phyloP scores from a whole-genome alignment of 2,329 filamentous ascomycete genomes.

The Rutstroemia sydowiana region DNA sequence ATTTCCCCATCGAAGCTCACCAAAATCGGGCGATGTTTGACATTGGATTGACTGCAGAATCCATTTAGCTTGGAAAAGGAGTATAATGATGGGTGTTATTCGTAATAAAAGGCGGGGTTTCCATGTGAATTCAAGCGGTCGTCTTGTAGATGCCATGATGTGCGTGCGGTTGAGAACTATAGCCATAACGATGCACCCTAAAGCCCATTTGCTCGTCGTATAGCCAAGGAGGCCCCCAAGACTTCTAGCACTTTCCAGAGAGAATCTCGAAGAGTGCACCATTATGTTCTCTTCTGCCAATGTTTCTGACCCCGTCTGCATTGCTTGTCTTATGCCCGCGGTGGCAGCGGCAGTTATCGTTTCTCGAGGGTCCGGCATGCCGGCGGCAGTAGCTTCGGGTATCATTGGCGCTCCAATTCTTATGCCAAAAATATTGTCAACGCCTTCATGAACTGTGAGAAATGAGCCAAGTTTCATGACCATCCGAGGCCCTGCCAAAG shows the following conservation, averaged over 20 bases:
- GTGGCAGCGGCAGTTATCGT: constrained; percentile 36
- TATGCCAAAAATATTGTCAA: constrained; percentile 44
- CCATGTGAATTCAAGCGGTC: constrained; percentile 71
- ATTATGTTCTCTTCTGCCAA: constrained; percentile 36
- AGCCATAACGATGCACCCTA: constrained; percentile 79
- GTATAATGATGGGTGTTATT: constrained; percentile 61
- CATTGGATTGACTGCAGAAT: constrained; percentile 84
- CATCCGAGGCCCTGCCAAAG: constrained; percentile 63
- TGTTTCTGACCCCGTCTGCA: constrained; percentile 22
- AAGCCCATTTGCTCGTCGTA: constrained; percentile 83
- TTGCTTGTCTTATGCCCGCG: constrained; percentile 26
- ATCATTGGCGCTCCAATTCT: constrained; percentile 52
- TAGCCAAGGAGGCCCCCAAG: constrained; percentile 86
- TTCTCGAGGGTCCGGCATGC: constrained; percentile 35
- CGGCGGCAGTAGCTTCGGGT: constrained; percentile 46
- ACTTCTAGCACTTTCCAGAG: constrained; percentile 56
- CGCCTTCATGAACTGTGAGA: constrained; percentile 49
- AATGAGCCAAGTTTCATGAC: constrained; percentile 61
- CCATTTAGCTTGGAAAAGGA: constrained; percentile 58
- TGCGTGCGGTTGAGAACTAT: constrained; percentile 85
- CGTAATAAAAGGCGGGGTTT: constrained; percentile 63
- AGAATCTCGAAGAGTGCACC: constrained; percentile 40
- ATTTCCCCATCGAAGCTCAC: constrained; percentile 62
- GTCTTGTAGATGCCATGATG: constrained; percentile 84
- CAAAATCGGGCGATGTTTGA: constrained; percentile 73